Conservation (phyloP, 2,329 filamentous ascomycete genomes). For the Talaromyces albobiverticillius region DNA sequence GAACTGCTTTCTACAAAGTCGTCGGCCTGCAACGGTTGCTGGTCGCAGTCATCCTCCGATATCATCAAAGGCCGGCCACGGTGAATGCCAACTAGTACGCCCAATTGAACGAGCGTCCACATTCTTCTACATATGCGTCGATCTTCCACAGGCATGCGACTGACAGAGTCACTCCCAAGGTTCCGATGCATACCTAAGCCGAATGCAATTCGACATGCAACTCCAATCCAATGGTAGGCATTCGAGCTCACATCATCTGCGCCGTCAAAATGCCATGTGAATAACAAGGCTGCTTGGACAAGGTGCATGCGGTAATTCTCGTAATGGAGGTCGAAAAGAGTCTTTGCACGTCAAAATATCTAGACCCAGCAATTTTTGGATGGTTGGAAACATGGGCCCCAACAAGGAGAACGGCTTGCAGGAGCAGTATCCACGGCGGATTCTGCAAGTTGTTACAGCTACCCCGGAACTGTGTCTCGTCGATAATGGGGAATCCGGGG, state of each 20-base stretch:
- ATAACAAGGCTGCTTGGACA: constrained; percentile 2
- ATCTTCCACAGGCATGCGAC: not conserved
- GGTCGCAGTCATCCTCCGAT: not conserved
- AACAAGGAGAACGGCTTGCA: constrained; percentile 1
- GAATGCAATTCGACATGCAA: constrained; percentile 4
- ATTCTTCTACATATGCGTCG: not conserved
- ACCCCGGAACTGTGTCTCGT: not conserved
- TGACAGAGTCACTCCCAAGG: not conserved
- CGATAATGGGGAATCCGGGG: not conserved
- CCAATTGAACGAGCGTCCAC: not conserved
- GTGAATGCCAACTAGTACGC: not conserved
- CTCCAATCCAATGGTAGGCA: not conserved
- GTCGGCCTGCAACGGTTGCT: not conserved
- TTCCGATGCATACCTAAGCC: constrained; percentile 1
- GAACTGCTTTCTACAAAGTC: not conserved
- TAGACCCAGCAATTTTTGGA: too few relatives aligned
- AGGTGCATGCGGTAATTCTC: constrained; percentile 5
- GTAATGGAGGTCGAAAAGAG: not conserved
- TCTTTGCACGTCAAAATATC: constrained; percentile 5
- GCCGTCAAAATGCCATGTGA: not conserved
- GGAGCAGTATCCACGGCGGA: not conserved
- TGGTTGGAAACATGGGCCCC: not conserved
- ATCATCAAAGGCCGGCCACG: constrained; percentile 1
- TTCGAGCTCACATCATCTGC: not conserved
- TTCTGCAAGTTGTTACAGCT: not conserved